phyloP scores from a whole-genome alignment of 495 filamentous ascomycete species.

The Penicillium turbatum region DNA sequence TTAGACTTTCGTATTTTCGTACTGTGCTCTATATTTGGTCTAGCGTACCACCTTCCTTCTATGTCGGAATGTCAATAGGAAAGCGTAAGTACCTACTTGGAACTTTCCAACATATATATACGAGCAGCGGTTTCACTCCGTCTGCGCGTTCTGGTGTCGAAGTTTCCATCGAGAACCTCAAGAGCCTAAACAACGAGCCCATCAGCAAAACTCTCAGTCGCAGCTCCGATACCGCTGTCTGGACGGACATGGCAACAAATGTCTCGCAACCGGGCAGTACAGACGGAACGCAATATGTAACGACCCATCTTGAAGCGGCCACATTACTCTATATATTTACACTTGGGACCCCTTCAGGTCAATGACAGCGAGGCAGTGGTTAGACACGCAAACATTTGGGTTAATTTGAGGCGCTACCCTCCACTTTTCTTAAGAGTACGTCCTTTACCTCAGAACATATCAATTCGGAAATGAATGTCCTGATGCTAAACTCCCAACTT shows the following conservation, averaged over 20 bases:
- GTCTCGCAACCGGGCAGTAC: constrained; percentile 12
- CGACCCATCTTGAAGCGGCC: too few relatives aligned
- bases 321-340: too few relatives aligned
- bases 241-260: constrained; percentile 14
- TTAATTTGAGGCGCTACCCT: constrained; percentile 14
- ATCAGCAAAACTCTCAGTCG: too few relatives aligned
- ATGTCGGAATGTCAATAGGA: too few relatives aligned
- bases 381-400: constrained; percentile 11
- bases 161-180: constrained; percentile 12
- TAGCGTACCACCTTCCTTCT: too few relatives aligned
- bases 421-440: constrained; percentile 4
- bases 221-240: constrained; percentile 11
- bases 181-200: constrained; percentile 13
- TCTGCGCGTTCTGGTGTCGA: constrained; percentile 11
- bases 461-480: constrained; percentile 10
- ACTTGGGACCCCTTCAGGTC: constrained; percentile 3
- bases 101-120: too few relatives aligned
- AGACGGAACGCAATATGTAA: constrained; percentile 11
- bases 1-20: too few relatives aligned
- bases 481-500: constrained; percentile 7
- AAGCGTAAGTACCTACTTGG: too few relatives aligned
- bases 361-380: constrained; percentile 7
- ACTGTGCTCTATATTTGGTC: too few relatives aligned
- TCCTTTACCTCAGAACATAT: constrained; percentile 11
- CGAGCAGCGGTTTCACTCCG: too few relatives aligned